These are phyloP conservation scores for Polyporus arcularius DNA, from an alignment of 768 basidiomycete species.

Conservation along the genomic window DNA sequence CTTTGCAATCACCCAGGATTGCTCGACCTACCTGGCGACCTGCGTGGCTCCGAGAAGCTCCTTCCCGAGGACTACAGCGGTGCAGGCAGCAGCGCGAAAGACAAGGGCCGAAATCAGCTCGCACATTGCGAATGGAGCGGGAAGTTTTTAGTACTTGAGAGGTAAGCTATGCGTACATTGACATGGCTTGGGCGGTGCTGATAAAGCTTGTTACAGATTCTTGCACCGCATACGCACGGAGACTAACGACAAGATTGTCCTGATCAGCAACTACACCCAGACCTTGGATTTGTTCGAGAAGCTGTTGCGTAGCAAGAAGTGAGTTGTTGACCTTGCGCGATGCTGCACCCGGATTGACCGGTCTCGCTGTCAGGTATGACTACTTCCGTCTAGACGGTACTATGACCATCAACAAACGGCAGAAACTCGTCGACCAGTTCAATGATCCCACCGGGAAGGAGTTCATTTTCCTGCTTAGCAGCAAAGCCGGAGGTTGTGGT, in stretches of 20 bases:
- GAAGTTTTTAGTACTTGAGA: slow-evolving; percentile 91
- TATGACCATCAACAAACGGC: slow-evolving; percentile 88
- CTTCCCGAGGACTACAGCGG: slow-evolving; percentile 84
- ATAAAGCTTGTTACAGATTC: slow-evolving; percentile 53
- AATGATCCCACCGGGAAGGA: slow-evolving; percentile 93
- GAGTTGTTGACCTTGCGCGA: slow-evolving; percentile 23
- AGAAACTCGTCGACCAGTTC: slow-evolving; percentile 95
- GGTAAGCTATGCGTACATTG: slow-evolving; percentile 45
- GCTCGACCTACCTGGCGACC: slow-evolving; percentile 80
- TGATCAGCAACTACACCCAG: slow-evolving; percentile 97
- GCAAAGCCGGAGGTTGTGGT: slow-evolving; percentile 94
- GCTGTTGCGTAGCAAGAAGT: slow-evolving; percentile 85
- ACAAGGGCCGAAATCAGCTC: slow-evolving; percentile 43
- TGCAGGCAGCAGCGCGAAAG: slow-evolving; percentile 43
- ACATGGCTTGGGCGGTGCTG: neutral
- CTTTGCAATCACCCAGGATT: slow-evolving; percentile 95
- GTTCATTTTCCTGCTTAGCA: slow-evolving; percentile 91
- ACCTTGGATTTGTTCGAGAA: slow-evolving; percentile 93
- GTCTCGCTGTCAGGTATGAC: slow-evolving; percentile 63
- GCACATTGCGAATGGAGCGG: slow-evolving; percentile 86
- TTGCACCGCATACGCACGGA: slow-evolving; percentile 77
- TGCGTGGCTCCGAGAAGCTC: slow-evolving; percentile 77
- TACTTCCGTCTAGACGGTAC: slow-evolving; percentile 94
- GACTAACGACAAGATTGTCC: slow-evolving; percentile 92
- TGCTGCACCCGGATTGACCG: neutral